These are phyloP conservation scores for Lumnitzera littorea DNA, from an alignment of 345 rosid species.

Conservation along the genomic window DNA sequence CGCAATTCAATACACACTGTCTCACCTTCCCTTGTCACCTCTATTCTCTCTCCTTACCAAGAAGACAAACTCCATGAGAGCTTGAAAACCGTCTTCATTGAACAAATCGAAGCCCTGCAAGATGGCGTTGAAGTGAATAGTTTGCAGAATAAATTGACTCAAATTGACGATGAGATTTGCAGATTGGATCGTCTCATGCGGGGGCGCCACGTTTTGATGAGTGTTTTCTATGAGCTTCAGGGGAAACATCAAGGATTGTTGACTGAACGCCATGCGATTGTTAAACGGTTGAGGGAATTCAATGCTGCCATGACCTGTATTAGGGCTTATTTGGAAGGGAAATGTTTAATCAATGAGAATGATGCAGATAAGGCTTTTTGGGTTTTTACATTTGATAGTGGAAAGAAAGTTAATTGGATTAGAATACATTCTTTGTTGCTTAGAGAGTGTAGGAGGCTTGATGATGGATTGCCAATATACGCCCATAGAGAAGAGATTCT, in stretches of 20 bases:
- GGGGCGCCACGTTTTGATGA: neutral
- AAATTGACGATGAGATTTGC: conserved; percentile 21
- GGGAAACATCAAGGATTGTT: conserved; percentile 22
- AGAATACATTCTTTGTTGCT: conserved; percentile 39
- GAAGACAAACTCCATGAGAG: conserved; percentile 27
- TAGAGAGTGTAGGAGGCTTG: conserved; percentile 69
- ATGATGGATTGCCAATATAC: conserved; percentile 73
- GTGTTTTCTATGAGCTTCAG: conserved; percentile 6
- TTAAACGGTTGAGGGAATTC: conserved; percentile 49
- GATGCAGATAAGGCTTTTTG: conserved; percentile 8
- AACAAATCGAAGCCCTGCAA: conserved; percentile 25
- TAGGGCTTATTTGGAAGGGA: conserved; percentile 30
- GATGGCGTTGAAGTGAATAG: conserved; percentile 35
- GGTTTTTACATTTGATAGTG: conserved; percentile 32
- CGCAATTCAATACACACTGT: neutral
- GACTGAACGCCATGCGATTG: conserved; percentile 29
- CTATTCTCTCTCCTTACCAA: conserved; percentile 30
- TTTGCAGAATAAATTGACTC: conserved; percentile 22
- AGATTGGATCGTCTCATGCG: conserved; percentile 4
- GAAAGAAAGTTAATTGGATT: conserved; percentile 33
- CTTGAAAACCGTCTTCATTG: conserved; percentile 28
- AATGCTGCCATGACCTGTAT: conserved; percentile 41
- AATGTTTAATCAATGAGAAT: neutral
- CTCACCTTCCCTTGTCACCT: conserved; percentile 17
- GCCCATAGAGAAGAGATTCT: conserved; percentile 44